phyloP scores from a whole-genome alignment of 257 asterid genomes.

The Phtheirospermum japonicum region DNA sequence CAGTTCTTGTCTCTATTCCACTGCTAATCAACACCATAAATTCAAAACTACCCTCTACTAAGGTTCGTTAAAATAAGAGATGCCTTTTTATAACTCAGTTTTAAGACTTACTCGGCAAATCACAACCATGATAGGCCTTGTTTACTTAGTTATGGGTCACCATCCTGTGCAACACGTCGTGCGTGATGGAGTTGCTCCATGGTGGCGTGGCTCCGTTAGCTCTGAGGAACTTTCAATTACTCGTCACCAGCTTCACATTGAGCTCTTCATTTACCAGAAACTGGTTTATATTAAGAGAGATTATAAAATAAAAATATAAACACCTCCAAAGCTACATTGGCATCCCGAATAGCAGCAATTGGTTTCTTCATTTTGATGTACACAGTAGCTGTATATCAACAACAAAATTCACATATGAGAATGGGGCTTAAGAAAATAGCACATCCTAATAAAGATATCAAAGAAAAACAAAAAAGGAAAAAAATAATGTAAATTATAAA shows the following conservation, averaged over 20 bases:
- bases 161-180: no score
- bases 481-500: constrained; percentile 24
- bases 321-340: constrained; percentile 94
- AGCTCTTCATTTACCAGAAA: no score
- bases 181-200: no score
- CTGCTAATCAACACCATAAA: constrained; percentile 17
- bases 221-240: no score
- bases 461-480: neutral
- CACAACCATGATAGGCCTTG: no score
- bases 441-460: neutral
- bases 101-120: no score
- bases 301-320: no score
- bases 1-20: constrained; percentile 30
- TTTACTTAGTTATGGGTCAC: no score
- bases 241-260: no score
- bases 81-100: no score
- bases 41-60: neutral
- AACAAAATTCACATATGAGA: constrained; percentile 17
- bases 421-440: neutral
- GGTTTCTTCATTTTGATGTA: constrained; percentile 95
- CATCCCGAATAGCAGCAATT: constrained; percentile 95
- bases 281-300: no score
- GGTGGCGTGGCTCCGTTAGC: no score
- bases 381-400: constrained; percentile 60
- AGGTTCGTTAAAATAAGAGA: neutral